phyloP scores from a whole-genome alignment of 495 filamentous ascomycete genomes.

The Bryoglossum gracile region DNA sequence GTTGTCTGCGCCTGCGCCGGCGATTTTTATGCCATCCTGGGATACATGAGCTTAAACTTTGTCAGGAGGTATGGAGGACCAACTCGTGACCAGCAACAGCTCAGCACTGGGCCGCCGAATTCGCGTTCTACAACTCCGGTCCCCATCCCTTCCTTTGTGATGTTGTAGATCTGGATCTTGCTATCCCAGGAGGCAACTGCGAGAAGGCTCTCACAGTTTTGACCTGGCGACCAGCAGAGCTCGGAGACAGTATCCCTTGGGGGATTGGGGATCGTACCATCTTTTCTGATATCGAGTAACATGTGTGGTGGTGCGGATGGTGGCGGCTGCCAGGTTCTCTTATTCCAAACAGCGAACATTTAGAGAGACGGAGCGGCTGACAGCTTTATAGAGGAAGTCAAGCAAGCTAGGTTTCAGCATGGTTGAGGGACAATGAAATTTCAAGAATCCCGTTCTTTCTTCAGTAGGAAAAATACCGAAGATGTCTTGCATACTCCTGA shows the following conservation, averaged over 20 bases:
- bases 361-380: too few species aligned
- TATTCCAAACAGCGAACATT: too few species aligned
- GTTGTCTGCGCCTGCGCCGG: slow-evolving; percentile 78
- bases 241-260: slow-evolving; percentile 83
- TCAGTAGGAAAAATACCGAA: not conserved
- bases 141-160: slow-evolving; percentile 58
- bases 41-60: too few species aligned
- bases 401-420: too few species aligned
- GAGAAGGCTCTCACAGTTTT: slow-evolving; percentile 68
- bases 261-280: too few species aligned
- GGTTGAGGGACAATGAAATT: too few species aligned
- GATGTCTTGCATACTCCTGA: not conserved
- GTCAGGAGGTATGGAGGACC: too few species aligned
- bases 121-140: slow-evolving; percentile 69
- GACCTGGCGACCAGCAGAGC: slow-evolving; percentile 65
- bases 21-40: slow-evolving; percentile 58
- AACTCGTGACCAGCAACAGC: slow-evolving; percentile 77
- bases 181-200: slow-evolving; percentile 89
- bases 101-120: slow-evolving; percentile 66
- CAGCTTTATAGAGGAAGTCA: too few species aligned
- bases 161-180: slow-evolving; percentile 86
- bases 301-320: too few species aligned
- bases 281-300: too few species aligned
- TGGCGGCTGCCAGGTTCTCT: too few species aligned
- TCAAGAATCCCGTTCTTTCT: not conserved